Evolutionary conservation across 1,284 basidiomycete species (phyloP).

Genomic region (Amylostereum chailletii): DNA sequence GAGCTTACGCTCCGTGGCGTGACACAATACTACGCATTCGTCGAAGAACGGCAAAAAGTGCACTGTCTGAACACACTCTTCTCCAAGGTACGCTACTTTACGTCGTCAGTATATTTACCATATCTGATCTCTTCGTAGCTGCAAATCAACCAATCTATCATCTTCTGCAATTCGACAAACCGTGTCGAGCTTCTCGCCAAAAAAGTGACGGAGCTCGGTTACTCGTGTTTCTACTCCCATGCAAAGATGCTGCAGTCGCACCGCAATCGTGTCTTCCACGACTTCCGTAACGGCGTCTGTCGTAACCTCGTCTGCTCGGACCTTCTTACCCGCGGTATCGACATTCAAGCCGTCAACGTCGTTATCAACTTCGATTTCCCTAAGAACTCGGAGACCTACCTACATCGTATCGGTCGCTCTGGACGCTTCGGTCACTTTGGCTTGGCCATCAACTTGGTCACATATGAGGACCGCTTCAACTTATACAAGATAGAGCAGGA

Average conservation of each 20-base stretch:
- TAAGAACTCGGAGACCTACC: conserved; percentile 97
- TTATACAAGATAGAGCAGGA: conserved; percentile 98
- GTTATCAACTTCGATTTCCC: conserved; percentile 99
- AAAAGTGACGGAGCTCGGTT: conserved; percentile 98
- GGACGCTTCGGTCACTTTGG: conserved; percentile 97
- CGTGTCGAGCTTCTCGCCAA: conserved; percentile 98
- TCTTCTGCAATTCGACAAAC: conserved; percentile 99
- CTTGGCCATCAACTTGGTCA: conserved; percentile 93
- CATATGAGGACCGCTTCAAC: conserved; percentile 96
- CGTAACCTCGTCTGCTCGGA: conserved; percentile 97
- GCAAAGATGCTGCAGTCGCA: conserved; percentile 99
- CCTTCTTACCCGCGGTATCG: conserved; percentile 96
- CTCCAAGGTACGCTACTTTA: conserved; percentile 61
- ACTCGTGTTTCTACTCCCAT: conserved; percentile 99
- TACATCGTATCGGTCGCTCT: conserved; percentile 95
- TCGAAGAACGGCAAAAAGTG: conserved; percentile 98
- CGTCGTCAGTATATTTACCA: conserved; percentile 12
- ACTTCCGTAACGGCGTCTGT: conserved; percentile 97
- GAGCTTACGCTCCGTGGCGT: conserved; percentile 98
- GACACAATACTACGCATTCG: conserved; percentile 98
- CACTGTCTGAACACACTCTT: conserved; percentile 98
- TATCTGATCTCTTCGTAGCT: conserved; percentile 46
- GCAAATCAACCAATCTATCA: conserved; percentile 99
- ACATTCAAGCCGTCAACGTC: conserved; percentile 99
- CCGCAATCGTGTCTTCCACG: conserved; percentile 99